These are phyloP conservation scores for Calonectria multiphialidica DNA, from an alignment of 2,329 filamentous ascomycete genomes.

Conservation along the genomic window DNA sequence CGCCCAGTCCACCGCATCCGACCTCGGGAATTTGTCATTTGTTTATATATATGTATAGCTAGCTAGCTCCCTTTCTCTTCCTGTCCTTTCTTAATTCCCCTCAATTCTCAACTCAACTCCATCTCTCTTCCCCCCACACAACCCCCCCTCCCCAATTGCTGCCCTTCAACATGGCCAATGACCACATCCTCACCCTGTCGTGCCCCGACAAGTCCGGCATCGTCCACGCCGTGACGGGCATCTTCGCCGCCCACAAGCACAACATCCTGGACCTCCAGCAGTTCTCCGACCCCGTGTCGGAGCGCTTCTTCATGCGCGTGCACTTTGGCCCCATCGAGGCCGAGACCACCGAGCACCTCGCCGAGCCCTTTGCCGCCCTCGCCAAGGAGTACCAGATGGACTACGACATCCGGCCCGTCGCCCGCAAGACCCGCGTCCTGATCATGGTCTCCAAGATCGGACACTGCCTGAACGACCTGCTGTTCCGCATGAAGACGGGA, in stretches of 20 bases:
- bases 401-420: slow-evolving; percentile 77
- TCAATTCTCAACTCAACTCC: too few relatives aligned
- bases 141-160: slow-evolving; percentile 1
- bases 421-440: slow-evolving; percentile 79
- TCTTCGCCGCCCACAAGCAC: slow-evolving; percentile 79
- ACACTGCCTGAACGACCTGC: slow-evolving; percentile 85
- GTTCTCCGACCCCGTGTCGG: slow-evolving; percentile 80
- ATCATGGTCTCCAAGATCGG: slow-evolving; percentile 94
- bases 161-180: slow-evolving; percentile 54
- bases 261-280: slow-evolving; percentile 90
- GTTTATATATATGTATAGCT: too few relatives aligned
- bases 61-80: background rate
- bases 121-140: background rate
- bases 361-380: slow-evolving; percentile 68
- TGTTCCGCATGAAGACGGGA: slow-evolving; percentile 81
- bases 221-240: slow-evolving; percentile 84
- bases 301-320: slow-evolving; percentile 90
- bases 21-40: background rate
- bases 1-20: background rate
- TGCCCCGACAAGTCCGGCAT: slow-evolving; percentile 89
- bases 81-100: too few relatives aligned
- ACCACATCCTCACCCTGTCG: slow-evolving; percentile 83
- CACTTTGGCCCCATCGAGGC: slow-evolving; percentile 76
- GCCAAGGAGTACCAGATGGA: slow-evolving; percentile 75
- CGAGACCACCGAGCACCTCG: slow-evolving; percentile 63